Base-by-base conservation (phyloP, 306 rosid species). In the Astragalus glycyphyllos region DNA sequence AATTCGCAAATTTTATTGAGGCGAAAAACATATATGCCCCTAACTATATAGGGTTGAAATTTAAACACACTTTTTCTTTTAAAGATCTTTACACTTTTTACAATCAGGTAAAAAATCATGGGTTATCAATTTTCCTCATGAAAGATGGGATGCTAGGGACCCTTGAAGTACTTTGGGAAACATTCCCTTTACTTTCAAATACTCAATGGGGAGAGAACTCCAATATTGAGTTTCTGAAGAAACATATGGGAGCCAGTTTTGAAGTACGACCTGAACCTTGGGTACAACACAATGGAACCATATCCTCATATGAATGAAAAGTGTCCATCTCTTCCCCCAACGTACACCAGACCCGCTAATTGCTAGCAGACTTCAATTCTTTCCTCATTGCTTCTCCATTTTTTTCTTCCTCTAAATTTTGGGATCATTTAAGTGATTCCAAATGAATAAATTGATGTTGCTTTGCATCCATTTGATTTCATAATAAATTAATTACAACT, bases 121-220 rank as follows among this genome's bases (percentile, higher is more conserved):
- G 99, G 5, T 87, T 95, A 68, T 91, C 99, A 1, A 86, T 95
- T 73, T 95, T 95, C 69, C 96, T 95, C 78, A 80, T 91, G 97
- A 86, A 89, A 81, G 92, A 96, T 34, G 99, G 97, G 72, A 90
- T 87, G 88, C 16, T 95, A 75, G 97, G 96, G 58, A 95, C 99
- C 56, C 84, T 95, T 59, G 74, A 81, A 81, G 97, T 97, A 4
- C 73, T 95, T 62, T 83, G 90, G 85, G 97, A 95, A 69, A 86
- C 89, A 71, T 85, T 95, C 57, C 99, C 99, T 7, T 71, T 91
- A 68, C 89, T 95, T 79, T 75, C 96, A 68, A 86, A 89, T 68
- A 83, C 96, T n/a, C 96, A 86, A 64, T 91, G 95, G 92, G 99
- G 99, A 0, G 96, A 95, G 87, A 83, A 72, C 51, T 81, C 97